Base-by-base conservation (phyloP, 305 asterid genomes). In the Fraxinus nigra region DNA sequence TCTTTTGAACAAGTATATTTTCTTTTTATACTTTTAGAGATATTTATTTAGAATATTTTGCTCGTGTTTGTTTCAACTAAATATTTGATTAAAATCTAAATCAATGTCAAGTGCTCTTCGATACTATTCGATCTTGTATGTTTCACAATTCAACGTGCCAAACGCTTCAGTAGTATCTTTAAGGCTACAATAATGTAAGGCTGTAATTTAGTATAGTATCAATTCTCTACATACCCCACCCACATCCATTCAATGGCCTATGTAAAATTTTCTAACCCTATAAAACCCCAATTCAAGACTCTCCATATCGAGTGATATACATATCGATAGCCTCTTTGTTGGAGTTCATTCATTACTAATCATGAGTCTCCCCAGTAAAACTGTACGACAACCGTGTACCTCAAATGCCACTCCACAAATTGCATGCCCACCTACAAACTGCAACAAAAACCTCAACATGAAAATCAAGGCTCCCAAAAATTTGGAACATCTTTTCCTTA, bases 381-480 rank as follows among this genome's bases (percentile, higher is more conserved):
- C 18, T 14, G 83, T 87, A 82, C 89, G 86, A 84, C 88, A 85
- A 82, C 81, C 89, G 85, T 83, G 88, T 84, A 85, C 79, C 79
- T 46, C 74, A 34, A 2, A 28, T 22, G 37, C 77, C 81, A 76
- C 76, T 80, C 6, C 34, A 81, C 80, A 76, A 6, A 2, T 40
- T 7, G 67, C 33, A 1, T 69, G 51, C 78, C 28, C 86, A 48
- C 59, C 78, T 20, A 63, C 78, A 14, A 81, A 69, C 7, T 33
- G 7, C 79, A 80, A 65, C 9, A 74, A 79, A 8, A 82, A 1
- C 22, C 35, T 61, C 77, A 80, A 78, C 75, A 26, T 51, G 38
- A 87, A 70, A 59, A 76, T 40, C 69, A 84, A 33, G 75, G 4
- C 76, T 40, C 82, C 84, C 16, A 79, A 35, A 30, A 61, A 24